phyloP scores from a whole-genome alignment of 139 green algal genomes.

The Nannochloris sp. region DNA sequence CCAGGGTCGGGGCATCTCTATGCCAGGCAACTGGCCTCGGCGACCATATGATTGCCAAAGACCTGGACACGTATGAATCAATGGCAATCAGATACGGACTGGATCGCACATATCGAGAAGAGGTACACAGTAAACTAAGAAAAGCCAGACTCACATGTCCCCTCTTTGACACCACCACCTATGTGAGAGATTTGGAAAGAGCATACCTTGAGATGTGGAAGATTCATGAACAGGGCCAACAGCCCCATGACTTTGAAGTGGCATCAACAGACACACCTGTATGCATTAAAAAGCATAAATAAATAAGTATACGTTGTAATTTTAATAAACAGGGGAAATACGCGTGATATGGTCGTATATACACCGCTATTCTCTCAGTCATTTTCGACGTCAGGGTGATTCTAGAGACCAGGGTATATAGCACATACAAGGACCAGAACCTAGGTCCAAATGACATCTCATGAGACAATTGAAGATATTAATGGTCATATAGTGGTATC shows the following conservation, averaged over 20 bases:
- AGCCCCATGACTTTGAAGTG: conserved; percentile 52
- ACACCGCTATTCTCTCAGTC: too few species aligned
- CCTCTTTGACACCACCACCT: conserved; percentile 75
- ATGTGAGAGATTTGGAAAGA: conserved; percentile 71
- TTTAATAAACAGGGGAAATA: too few species aligned
- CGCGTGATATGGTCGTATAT: too few species aligned
- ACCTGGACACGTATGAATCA: conserved; percentile 62
- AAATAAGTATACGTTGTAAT: too few species aligned
- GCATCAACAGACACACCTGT: neutral
- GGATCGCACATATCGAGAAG: conserved; percentile 38
- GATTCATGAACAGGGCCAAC: conserved; percentile 55
- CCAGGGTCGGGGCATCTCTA: conserved; percentile 69
- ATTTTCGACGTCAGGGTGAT: too few species aligned
- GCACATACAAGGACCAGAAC: too few species aligned
- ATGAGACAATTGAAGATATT: too few species aligned
- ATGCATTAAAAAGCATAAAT: neutral
- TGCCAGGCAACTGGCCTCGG: conserved; percentile 61
- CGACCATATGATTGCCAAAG: conserved; percentile 60
- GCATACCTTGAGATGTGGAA: conserved; percentile 71
- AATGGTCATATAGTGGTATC: too few species aligned
- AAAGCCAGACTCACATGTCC: conserved; percentile 45
- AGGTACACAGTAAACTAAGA: conserved; percentile 47
- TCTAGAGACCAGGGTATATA: too few species aligned
- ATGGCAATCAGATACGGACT: conserved; percentile 55
- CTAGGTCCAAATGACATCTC: too few species aligned